Conservation (phyloP, 495 filamentous ascomycete species). For the Lasiosphaeria hispida region DNA sequence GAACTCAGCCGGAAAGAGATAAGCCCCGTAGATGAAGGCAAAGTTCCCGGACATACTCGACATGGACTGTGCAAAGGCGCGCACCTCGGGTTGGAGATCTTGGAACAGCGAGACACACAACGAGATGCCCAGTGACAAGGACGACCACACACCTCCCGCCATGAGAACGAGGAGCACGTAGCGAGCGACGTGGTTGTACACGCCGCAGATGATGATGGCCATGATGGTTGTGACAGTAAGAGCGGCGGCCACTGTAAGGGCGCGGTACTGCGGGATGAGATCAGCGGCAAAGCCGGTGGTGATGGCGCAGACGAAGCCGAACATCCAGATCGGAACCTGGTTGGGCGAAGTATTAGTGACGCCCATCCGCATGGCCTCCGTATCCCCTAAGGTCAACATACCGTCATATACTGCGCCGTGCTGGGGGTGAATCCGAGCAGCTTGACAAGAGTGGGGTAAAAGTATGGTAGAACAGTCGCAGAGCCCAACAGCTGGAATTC, state of each 20-base stretch:
- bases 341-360: neutral
- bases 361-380: neutral
- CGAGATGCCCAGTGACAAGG: too few relatives aligned
- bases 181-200: too few relatives aligned
- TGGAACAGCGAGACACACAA: too few relatives aligned
- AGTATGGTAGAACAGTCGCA: conserved; percentile 47
- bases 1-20: conserved; percentile 29
- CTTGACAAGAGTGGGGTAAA: conserved; percentile 51
- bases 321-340: conserved; percentile 37
- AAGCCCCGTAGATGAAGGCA: conserved; percentile 51
- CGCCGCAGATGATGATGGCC: conserved; percentile 43
- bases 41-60: too few relatives aligned
- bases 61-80: too few relatives aligned
- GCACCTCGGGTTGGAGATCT: too few relatives aligned
- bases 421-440: conserved; percentile 44
- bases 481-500: too few relatives aligned
- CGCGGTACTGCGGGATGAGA: conserved; percentile 20
- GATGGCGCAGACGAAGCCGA: conserved; percentile 41
- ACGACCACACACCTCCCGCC: too few relatives aligned
- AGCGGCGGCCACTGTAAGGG: conserved; percentile 35
- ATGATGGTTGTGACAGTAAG: conserved; percentile 40
- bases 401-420: conserved; percentile 42
- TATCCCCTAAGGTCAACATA: conserved; percentile 3
- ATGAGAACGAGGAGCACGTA: too few relatives aligned
- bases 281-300: conserved; percentile 32